Evolutionary conservation across 208 protist genomes (phyloP).

Genomic region (Vickermania spadyakhi): DNA sequence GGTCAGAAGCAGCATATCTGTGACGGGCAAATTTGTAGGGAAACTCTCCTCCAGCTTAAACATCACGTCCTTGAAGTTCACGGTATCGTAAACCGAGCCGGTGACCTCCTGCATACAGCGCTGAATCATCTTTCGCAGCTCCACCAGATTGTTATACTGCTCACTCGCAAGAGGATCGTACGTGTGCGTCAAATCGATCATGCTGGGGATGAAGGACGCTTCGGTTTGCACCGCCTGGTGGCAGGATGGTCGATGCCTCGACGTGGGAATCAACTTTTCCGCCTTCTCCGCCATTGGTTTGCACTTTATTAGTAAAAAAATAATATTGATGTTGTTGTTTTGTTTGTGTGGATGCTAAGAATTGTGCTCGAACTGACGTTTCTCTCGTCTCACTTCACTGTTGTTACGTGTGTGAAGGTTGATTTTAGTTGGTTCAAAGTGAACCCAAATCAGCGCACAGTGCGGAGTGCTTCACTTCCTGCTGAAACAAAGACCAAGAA

Average conservation of each 20-base stretch:
- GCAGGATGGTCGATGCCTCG: slow-evolving; percentile 11
- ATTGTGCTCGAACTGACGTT: background rate
- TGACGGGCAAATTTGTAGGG: slow-evolving; percentile 59
- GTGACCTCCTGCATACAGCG: slow-evolving; percentile 56
- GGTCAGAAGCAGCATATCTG: slow-evolving; percentile 77
- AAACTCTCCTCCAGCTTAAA: slow-evolving; percentile 72
- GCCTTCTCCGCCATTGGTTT: background rate
- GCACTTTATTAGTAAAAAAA: too few relatives aligned
- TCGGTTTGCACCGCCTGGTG: slow-evolving; percentile 73
- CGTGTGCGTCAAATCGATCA: slow-evolving; percentile 25
- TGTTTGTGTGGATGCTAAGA: background rate
- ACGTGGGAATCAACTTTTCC: slow-evolving; percentile 2
- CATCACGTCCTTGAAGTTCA: slow-evolving; percentile 85
- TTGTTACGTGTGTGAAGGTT: too few relatives aligned
- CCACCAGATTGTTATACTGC: slow-evolving; percentile 59
- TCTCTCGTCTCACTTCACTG: too few relatives aligned
- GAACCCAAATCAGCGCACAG: too few relatives aligned
- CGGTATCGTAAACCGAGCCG: slow-evolving; percentile 76
- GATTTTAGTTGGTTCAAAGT: too few relatives aligned
- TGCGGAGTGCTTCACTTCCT: too few relatives aligned
- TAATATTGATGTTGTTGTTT: too few relatives aligned
- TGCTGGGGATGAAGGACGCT: slow-evolving; percentile 53
- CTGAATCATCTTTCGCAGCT: slow-evolving; percentile 65
- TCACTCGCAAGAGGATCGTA: slow-evolving; percentile 60
- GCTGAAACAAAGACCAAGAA: too few relatives aligned